Conservation (phyloP, 1,284 basidiomycete genomes). For the Naganishia albida region DNA sequence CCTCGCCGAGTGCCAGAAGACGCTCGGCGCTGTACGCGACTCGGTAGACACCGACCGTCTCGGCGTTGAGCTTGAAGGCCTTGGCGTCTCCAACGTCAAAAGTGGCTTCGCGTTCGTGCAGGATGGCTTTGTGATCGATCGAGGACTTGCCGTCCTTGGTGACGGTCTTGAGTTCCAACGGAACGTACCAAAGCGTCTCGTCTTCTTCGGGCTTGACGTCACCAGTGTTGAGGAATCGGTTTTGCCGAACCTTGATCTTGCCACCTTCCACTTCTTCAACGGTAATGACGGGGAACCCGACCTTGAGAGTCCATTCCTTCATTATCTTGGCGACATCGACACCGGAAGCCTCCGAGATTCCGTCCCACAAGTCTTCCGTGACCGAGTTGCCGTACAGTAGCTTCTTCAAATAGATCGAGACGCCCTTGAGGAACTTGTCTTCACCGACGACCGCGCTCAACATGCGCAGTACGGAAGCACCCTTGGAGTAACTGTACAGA, state of each 20-base stretch:
- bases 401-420: constrained; percentile 89
- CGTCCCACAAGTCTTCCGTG: constrained; percentile 85
- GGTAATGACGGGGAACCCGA: constrained; percentile 83
- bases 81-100: constrained; percentile 70
- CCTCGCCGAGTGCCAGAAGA: constrained; percentile 73
- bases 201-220: constrained; percentile 78
- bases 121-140: constrained; percentile 67
- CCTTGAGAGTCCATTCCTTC: constrained; percentile 89
- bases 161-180: constrained; percentile 72
- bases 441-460: constrained; percentile 84
- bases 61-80: constrained; percentile 84
- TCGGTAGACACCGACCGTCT: constrained; percentile 86
- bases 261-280: constrained; percentile 75
- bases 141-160: constrained; percentile 62
- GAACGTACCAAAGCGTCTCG: constrained; percentile 83
- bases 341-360: constrained; percentile 76
- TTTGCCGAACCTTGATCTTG: constrained; percentile 73
- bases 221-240: constrained; percentile 88
- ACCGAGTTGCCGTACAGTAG: constrained; percentile 79
- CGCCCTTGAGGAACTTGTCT: constrained; percentile 81
- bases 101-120: constrained; percentile 69
- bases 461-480: constrained; percentile 87
- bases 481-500: constrained; percentile 77
- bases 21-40: constrained; percentile 84
- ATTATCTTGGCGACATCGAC: constrained; percentile 79